Evolutionary conservation across 306 rosid species (phyloP).

Genomic region (Glycine latifolia): DNA sequence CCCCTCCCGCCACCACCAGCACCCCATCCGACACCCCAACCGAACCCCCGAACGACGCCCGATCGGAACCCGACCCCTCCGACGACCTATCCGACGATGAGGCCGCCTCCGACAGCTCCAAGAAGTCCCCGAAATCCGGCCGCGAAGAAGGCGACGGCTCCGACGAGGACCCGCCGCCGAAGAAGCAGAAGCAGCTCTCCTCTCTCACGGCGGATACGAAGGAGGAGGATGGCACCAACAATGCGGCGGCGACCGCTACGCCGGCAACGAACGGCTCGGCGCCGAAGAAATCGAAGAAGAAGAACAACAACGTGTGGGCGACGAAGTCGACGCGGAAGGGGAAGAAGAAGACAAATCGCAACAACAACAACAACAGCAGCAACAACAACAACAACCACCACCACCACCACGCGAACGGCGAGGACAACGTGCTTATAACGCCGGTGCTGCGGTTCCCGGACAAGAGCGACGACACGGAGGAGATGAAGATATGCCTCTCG

Average conservation of each 20-base stretch:
- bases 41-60: conserved; percentile 57
- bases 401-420: conserved; percentile 44
- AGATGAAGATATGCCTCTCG: conserved; percentile 78
- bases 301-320: conserved; percentile 87
- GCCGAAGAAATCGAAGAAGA: conserved; percentile 90
- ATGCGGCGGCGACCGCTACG: conserved; percentile 16
- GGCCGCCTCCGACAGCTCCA: conserved; percentile 60
- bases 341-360: conserved; percentile 80
- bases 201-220: conserved; percentile 48
- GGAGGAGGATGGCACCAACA: conserved; percentile 37
- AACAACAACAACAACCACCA: conserved; percentile 45
- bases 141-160: conserved; percentile 55
- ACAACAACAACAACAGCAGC: conserved; percentile 58
- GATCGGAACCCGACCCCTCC: conserved; percentile 72
- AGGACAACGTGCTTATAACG: conserved; percentile 81
- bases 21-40: conserved; percentile 56
- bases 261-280: conserved; percentile 40
- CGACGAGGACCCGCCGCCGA: conserved; percentile 78
- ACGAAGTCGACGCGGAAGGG: conserved; percentile 90
- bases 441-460: conserved; percentile 90
- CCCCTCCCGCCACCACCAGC: conserved; percentile 44
- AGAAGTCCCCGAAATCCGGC: conserved; percentile 59
- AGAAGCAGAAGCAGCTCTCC: conserved; percentile 86
- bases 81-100: conserved; percentile 73
- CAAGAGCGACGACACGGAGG: conserved; percentile 79